phyloP scores from a whole-genome alignment of 305 asterid genomes.

The Withania somnifera region DNA sequence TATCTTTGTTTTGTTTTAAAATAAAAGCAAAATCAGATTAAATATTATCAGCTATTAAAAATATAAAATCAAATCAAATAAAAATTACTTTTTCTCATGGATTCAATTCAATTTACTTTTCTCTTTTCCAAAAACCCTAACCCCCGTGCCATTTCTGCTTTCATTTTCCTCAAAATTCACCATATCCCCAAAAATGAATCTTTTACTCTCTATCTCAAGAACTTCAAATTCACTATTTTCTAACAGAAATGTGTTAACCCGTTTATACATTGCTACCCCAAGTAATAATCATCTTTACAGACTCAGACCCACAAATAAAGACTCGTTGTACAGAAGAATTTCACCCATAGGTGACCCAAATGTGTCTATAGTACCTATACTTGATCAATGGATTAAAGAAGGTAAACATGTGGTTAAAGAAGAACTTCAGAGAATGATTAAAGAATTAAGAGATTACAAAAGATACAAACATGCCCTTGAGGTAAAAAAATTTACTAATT shows the following conservation, averaged over 20 bases:
- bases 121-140: neutral
- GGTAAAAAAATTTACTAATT: conserved; percentile 22
- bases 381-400: conserved; percentile 51
- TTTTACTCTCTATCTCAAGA: neutral
- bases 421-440: conserved; percentile 23
- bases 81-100: no score
- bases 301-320: neutral
- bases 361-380: conserved; percentile 32
- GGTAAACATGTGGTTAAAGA: conserved; percentile 25
- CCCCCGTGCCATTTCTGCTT: neutral
- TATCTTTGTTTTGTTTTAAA: no score
- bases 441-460: conserved; percentile 16
- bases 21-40: no score
- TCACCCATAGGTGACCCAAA: conserved; percentile 45
- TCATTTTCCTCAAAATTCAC: neutral
- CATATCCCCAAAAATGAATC: neutral
- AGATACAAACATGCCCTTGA: conserved; percentile 73
- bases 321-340: conserved; percentile 24
- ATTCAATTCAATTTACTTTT: no score
- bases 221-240: neutral
- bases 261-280: neutral
- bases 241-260: neutral
- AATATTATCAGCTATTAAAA: no score
- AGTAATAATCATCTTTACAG: neutral
- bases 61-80: no score